A percentile compares a stretch with the other conserved stretches of the same genome.
Evolutionary conservation across 2,329 filamentous ascomycete species (phyloP).

Genomic region (Nothophoma quercina): DNA sequence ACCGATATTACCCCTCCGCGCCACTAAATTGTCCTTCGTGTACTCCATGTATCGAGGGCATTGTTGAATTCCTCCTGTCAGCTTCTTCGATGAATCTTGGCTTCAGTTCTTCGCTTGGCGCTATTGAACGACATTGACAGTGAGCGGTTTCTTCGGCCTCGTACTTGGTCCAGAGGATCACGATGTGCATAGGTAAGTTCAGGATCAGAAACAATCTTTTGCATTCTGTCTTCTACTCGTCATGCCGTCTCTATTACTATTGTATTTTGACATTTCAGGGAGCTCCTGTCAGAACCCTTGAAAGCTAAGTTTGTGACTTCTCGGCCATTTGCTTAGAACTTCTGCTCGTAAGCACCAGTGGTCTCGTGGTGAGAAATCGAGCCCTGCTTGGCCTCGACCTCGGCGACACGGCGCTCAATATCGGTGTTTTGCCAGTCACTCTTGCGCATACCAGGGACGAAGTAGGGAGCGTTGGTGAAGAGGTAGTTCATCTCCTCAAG

Average conservation of each 20-base stretch:
- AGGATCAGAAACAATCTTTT: no score
- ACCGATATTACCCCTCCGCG: not conserved
- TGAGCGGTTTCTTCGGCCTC: not conserved
- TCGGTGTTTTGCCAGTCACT: slow-evolving; percentile 61
- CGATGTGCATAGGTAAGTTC: no score
- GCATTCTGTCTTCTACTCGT: no score
- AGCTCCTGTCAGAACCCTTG: no score
- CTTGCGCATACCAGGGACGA: slow-evolving; percentile 66
- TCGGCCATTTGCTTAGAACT: not conserved
- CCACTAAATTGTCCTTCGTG: not conserved
- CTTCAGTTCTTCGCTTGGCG: no score
- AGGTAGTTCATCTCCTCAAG: slow-evolving; percentile 74
- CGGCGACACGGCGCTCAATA: slow-evolving; percentile 65
- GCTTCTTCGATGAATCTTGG: no score
- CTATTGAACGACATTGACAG: no score
- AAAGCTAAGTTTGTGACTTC: not conserved
- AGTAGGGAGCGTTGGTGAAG: slow-evolving; percentile 70
- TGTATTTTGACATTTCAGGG: not conserved
- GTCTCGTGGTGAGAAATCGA: slow-evolving; percentile 29
- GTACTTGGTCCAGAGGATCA: not conserved
- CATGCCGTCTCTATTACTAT: no score
- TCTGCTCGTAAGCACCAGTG: not conserved
- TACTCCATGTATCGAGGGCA: not conserved
- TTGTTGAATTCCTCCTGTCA: not conserved
- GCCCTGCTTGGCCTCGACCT: slow-evolving; percentile 62